These are phyloP conservation scores for Lachnellula cervina DNA, from an alignment of 2,329 filamentous ascomycete genomes.

Conservation along the genomic window DNA sequence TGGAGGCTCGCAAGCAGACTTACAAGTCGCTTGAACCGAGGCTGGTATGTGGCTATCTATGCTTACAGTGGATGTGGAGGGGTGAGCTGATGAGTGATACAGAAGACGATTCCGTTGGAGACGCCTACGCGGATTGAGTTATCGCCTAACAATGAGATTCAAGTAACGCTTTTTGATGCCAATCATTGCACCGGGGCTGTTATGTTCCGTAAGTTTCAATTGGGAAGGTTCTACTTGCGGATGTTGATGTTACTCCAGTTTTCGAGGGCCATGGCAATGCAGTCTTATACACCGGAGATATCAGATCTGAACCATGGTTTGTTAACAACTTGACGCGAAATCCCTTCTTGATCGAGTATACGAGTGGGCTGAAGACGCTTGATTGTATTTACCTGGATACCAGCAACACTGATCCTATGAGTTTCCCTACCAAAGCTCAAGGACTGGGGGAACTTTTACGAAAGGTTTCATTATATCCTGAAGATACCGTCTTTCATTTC, in stretches of 20 bases:
- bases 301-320: constrained; percentile 83
- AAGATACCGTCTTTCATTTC: constrained; percentile 75
- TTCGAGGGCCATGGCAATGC: constrained; percentile 70
- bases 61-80: background rate
- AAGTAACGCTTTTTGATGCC: constrained; percentile 81
- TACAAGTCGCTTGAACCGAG: constrained; percentile 72
- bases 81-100: constrained; percentile 5
- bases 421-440: constrained; percentile 62
- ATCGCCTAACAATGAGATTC: constrained; percentile 60
- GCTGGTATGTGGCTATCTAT: constrained; percentile 42
- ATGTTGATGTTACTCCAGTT: constrained; percentile 36
- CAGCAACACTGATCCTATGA: constrained; percentile 54
- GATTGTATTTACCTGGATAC: constrained; percentile 89
- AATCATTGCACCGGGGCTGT: constrained; percentile 89
- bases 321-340: constrained; percentile 67
- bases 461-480: constrained; percentile 63
- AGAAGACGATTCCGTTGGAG: constrained; percentile 77
- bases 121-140: constrained; percentile 75
- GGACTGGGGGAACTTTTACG: constrained; percentile 69
- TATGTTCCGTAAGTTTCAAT: constrained; percentile 64
- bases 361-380: constrained; percentile 58
- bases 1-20: constrained; percentile 68
- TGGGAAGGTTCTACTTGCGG: background rate
- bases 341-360: constrained; percentile 71
- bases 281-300: constrained; percentile 83